A percentile compares a stretch with the other conserved stretches of the same genome.
phyloP scores from a whole-genome alignment of 1,284 basidiomycete genomes.

The Trametes versicolor region DNA sequence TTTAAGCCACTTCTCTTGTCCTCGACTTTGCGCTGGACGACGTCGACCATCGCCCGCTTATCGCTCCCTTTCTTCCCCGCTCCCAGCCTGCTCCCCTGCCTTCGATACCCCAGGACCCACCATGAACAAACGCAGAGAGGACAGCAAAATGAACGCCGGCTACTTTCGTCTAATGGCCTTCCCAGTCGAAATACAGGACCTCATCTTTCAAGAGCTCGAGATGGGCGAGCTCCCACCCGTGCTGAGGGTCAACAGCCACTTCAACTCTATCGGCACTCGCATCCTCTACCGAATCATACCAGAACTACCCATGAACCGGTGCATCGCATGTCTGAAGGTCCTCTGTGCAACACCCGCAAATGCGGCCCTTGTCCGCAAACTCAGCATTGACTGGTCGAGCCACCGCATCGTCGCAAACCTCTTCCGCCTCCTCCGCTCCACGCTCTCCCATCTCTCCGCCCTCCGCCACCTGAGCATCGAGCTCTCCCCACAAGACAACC shows the following conservation, averaged over 20 bases:
- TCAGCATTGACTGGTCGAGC: constrained; percentile 53
- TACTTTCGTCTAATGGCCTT: constrained; percentile 41
- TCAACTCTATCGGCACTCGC: constrained; percentile 53
- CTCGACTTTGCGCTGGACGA: constrained; percentile 3
- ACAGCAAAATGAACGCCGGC: constrained; percentile 5
- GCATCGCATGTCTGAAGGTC: constrained; percentile 51
- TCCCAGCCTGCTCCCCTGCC: neutral
- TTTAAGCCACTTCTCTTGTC: constrained; percentile 10
- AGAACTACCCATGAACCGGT: constrained; percentile 44
- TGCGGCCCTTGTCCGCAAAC: constrained; percentile 51
- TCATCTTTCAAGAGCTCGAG: constrained; percentile 50
- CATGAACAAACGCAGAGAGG: neutral
- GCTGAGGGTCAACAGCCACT: constrained; percentile 47
- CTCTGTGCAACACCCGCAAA: constrained; percentile 49
- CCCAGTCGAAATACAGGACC: constrained; percentile 62
- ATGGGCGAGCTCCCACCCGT: constrained; percentile 40
- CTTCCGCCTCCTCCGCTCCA: constrained; percentile 56
- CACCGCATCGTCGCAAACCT: constrained; percentile 52
- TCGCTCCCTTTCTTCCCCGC: constrained; percentile 3
- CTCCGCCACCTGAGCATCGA: constrained; percentile 60
- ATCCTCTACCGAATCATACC: constrained; percentile 58
- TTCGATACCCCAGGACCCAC: neutral
- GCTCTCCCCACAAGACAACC: constrained; percentile 50
- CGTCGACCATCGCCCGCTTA: constrained; percentile 3
- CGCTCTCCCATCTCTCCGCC: constrained; percentile 49